Evolutionary conservation across 2,329 filamentous ascomycete species (phyloP).

Genomic region (Parafenestella ontariensis): DNA sequence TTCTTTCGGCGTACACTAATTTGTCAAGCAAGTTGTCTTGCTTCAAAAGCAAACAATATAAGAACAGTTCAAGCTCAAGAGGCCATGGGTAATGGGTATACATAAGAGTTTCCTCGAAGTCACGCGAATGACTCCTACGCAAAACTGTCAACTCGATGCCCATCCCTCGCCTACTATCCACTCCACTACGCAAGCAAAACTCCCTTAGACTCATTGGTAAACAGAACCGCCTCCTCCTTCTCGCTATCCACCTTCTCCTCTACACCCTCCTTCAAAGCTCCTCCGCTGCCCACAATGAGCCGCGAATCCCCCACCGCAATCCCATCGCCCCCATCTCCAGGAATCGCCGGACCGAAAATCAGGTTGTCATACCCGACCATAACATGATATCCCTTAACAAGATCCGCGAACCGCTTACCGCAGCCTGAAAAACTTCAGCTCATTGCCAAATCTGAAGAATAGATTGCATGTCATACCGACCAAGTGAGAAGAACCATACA

Average conservation of each 20-base stretch:
- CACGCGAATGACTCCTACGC: too few species aligned
- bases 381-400: slow-evolving; percentile 11
- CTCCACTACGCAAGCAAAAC: too few species aligned
- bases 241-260: background rate
- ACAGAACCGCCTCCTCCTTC: background rate
- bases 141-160: too few species aligned
- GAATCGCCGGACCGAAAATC: slow-evolving; percentile 7
- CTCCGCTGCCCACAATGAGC: slow-evolving; percentile 1
- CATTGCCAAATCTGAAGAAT: background rate
- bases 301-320: slow-evolving; percentile 5
- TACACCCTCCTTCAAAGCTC: background rate
- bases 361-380: slow-evolving; percentile 21
- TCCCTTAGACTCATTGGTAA: too few species aligned
- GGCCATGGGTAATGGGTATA: too few species aligned
- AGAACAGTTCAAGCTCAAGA: too few species aligned
- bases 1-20: slow-evolving; percentile 13
- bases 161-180: too few species aligned
- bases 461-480: slow-evolving; percentile 16
- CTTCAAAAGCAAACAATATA: slow-evolving; percentile 2
- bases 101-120: too few species aligned
- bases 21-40: slow-evolving; percentile 20
- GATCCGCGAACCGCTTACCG: slow-evolving; percentile 15
- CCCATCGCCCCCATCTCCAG: slow-evolving; percentile 5
- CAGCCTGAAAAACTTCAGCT: slow-evolving; percentile 7
- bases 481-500: slow-evolving; percentile 13